These are phyloP conservation scores for Epichloe scottii DNA, from an alignment of 2,329 filamentous ascomycete species.

Conservation along the genomic window DNA sequence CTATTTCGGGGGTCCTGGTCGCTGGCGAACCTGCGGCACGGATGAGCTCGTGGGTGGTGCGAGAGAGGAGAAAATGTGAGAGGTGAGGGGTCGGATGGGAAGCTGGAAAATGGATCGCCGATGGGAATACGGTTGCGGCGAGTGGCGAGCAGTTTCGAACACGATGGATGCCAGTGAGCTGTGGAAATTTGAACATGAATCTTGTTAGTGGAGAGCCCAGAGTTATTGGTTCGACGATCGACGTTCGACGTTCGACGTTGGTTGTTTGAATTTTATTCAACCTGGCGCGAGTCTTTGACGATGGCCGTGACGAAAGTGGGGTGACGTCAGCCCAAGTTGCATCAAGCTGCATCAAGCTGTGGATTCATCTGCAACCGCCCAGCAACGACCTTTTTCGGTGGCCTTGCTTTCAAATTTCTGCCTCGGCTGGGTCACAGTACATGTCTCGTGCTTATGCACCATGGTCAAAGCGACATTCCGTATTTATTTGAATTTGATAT, in stretches of 20 bases:
- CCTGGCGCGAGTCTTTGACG: not conserved
- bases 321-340: conserved; percentile 18
- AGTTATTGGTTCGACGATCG: not conserved
- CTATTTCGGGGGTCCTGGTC: conserved; percentile 9
- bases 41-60: conserved; percentile 5
- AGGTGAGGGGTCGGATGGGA: not conserved
- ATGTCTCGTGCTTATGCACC: no score
- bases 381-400: no score
- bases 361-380: no score
- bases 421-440: no score
- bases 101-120: not conserved
- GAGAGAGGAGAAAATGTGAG: not conserved
- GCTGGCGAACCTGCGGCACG: conserved; percentile 5
- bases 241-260: not conserved
- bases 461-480: no score
- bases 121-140: not conserved
- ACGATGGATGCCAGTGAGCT: not conserved
- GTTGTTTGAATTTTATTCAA: not conserved
- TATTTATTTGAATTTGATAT: no score
- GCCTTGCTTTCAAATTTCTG: no score
- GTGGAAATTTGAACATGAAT: not conserved
- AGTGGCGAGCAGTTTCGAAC: not conserved
- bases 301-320: conserved; percentile 10
- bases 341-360: not conserved
- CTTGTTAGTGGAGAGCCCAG: not conserved